Evolutionary conservation across 176 grass and related monocot genomes (phyloP).

Genomic region (Rhynchospora tenuis): DNA sequence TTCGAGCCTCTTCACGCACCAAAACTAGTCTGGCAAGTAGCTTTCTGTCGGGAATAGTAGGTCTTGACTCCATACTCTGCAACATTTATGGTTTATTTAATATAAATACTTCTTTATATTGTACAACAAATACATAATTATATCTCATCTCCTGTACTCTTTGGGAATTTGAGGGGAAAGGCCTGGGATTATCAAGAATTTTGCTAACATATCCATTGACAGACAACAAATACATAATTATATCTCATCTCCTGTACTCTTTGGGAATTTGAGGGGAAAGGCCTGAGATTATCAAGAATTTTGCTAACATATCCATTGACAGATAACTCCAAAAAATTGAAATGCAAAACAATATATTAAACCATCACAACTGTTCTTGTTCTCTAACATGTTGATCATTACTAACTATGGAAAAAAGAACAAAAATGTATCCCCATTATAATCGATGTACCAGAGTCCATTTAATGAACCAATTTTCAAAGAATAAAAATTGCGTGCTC

Average conservation of each 20-base stretch:
- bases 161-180: not conserved
- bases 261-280: not conserved
- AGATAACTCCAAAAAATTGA: not conserved
- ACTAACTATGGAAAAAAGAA: not conserved
- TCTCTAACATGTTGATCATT: not conserved
- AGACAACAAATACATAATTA: constrained; percentile 15
- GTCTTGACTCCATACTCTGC: constrained; percentile 80
- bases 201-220: not conserved
- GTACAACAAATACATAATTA: constrained; percentile 13
- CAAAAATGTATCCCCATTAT: not conserved
- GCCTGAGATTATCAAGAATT: not conserved
- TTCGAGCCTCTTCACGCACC: constrained; percentile 80
- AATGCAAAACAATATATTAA: not conserved
- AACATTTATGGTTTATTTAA: constrained; percentile 2
- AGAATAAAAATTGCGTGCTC: not conserved
- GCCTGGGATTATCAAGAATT: not conserved
- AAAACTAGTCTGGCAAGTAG: constrained; percentile 86
- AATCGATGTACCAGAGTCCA: not conserved
- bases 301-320: not conserved
- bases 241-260: constrained; percentile 3
- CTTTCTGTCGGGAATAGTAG: constrained; percentile 63
- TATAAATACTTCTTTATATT: not conserved
- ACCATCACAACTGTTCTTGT: not conserved
- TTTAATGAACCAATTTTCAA: not conserved
- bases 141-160: constrained; percentile 3